Conservation (phyloP, 176 grass and related monocot genomes). For the Tillandsia fasciculata region DNA sequence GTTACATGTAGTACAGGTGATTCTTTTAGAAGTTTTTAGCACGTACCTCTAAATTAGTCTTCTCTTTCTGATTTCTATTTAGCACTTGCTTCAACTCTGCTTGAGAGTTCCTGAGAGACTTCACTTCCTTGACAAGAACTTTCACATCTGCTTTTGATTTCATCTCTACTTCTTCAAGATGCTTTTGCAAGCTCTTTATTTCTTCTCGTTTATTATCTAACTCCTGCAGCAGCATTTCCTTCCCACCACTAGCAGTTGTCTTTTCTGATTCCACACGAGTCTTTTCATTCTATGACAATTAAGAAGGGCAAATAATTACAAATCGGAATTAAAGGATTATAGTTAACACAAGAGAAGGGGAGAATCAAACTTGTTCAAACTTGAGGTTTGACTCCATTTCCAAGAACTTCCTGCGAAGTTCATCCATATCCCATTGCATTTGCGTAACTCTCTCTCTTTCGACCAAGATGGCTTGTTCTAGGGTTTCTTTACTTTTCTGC, state of each 20-base stretch:
- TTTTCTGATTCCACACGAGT: slow-evolving; percentile 57
- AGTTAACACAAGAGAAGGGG: not conserved
- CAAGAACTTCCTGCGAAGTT: slow-evolving; percentile 72
- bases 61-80: slow-evolving; percentile 66
- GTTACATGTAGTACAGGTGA: not conserved
- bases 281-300: slow-evolving; percentile 59
- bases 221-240: slow-evolving; percentile 53
- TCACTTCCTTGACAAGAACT: slow-evolving; percentile 94
- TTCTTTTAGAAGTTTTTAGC: not conserved
- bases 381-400: slow-evolving; percentile 77
- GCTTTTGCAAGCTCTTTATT: slow-evolving; percentile 48
- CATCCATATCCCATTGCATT: slow-evolving; percentile 99
- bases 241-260: slow-evolving; percentile 48
- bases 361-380: slow-evolving; percentile 49
- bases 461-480: slow-evolving; percentile 71
- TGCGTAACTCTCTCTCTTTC: slow-evolving; percentile 91
- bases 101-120: slow-evolving; percentile 83
- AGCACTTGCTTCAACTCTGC: slow-evolving; percentile 64
- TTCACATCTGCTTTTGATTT: slow-evolving; percentile 94
- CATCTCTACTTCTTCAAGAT: slow-evolving; percentile 62
- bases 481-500: slow-evolving; percentile 74
- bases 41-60: slow-evolving; percentile 76
- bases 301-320: slow-evolving; percentile 15
- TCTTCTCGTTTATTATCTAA: slow-evolving; percentile 58
- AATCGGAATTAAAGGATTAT: slow-evolving; percentile 19